Evolutionary conservation across 495 filamentous ascomycete genomes (phyloP).

Genomic region (Podospora sp.): DNA sequence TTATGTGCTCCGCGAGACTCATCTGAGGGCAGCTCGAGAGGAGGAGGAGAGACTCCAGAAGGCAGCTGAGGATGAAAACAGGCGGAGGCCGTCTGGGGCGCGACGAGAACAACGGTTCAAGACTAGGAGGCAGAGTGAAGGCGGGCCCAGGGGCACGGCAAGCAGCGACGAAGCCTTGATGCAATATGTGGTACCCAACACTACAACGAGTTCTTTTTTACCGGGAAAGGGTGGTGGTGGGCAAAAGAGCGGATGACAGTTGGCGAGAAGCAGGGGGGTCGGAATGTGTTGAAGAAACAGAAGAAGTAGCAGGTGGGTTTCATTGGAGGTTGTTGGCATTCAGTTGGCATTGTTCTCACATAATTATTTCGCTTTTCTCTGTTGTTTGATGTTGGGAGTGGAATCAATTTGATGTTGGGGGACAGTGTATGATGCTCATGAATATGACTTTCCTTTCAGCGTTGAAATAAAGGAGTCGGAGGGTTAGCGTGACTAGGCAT

Average conservation of each 20-base stretch:
- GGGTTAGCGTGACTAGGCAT: too few species aligned
- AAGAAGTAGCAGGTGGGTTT: neutral
- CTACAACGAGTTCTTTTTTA: conserved; percentile 24
- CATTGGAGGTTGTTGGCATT: too few species aligned
- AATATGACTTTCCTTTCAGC: too few species aligned
- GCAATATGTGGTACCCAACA: neutral
- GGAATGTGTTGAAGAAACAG: conserved; percentile 5
- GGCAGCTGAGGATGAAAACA: neutral
- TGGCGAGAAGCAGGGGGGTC: neutral
- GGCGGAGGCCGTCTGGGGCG: neutral
- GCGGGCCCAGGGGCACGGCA: neutral
- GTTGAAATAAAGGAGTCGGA: too few species aligned
- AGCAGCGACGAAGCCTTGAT: too few species aligned
- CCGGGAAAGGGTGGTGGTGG: conserved; percentile 21
- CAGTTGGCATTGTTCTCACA: too few species aligned
- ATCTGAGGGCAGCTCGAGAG: conserved; percentile 10
- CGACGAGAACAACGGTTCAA: too few species aligned
- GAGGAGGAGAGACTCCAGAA: conserved; percentile 17
- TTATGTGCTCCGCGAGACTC: conserved; percentile 13
- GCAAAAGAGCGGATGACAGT: conserved; percentile 6
- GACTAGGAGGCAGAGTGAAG: too few species aligned
- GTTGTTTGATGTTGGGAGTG: too few species aligned
- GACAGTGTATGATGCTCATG: too few species aligned
- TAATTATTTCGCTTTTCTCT: too few species aligned
- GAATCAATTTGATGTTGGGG: too few species aligned